Base-by-base conservation (phyloP, 31 red algal species). In the Odonthalia washingtoniensis region DNA sequence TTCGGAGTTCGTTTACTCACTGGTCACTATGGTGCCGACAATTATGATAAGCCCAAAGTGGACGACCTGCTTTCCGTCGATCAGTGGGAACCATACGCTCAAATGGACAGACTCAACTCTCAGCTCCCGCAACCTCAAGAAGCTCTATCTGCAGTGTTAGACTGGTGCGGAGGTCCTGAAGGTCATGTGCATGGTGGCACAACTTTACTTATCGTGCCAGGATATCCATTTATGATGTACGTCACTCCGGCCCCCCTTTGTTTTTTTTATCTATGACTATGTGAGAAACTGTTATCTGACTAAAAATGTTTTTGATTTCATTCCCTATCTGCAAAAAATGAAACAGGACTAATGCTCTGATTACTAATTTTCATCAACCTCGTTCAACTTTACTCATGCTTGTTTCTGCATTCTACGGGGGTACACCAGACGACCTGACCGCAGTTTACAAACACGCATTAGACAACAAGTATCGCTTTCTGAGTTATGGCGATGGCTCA, bases 321-420 rank as follows among this genome's bases (percentile, higher is more conserved):
- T n/a, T n/a, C n/a, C n/a, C n/a, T n/a, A n/a, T n/a, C n/a, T n/a
- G n/a, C n/a, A n/a, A n/a, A n/a, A 33, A 37, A 36, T 31, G 1
- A 26, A 61, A 6, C 39, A 81, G 86, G 26, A 77, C 87, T 45
- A 89, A 90, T 70, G 92, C 88, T 42, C 45, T 99, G 43, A 61
- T 96, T n/a, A 99, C 97, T 37, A 99, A 99, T 89, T 96, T 99
- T 86, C 97, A 99, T 61, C 94, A 95, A 84, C 97, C 97, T 34
- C 74, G 90, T 41, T 99, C 97, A 28, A 96, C 94, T 2, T 84
- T 99, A 62, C 85, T 99, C 24, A 89, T 99, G 97, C 93, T 99
- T 24, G 94, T 99, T 9, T 93, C 94, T 2, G 97, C 94, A 34
- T 99, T 99, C 84, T 62, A 88, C 32, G 89, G 88, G n/a, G 92